Evolutionary conservation across 139 green algal genomes (phyloP).

Genomic region (Chlamydomonas asymmetrica): DNA sequence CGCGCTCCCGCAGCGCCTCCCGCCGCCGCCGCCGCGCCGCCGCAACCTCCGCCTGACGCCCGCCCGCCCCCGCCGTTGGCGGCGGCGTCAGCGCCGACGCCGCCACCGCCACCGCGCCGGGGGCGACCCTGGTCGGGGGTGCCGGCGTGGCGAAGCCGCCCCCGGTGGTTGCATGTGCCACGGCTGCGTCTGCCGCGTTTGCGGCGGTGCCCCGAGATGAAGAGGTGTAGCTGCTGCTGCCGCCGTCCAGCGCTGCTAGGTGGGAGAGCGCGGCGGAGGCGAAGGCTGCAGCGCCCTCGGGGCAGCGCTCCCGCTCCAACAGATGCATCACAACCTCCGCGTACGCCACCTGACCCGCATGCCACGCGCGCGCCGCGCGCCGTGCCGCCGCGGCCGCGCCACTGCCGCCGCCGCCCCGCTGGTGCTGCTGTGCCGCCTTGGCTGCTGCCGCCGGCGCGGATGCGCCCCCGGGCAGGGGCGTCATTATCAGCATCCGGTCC

Average conservation of each 20-base stretch:
- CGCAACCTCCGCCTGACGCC: background rate
- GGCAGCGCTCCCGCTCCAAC: constrained; percentile 47
- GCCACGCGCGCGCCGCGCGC: constrained; percentile 31
- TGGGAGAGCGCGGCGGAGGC: constrained; percentile 39
- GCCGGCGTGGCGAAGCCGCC: too few species aligned
- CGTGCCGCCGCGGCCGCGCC: background rate
- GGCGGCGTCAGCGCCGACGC: constrained; percentile 9
- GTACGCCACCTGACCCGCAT: constrained; percentile 45
- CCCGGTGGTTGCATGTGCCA: too few species aligned
- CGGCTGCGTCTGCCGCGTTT: too few species aligned
- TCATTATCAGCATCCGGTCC: too few species aligned
- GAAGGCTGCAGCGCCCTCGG: constrained; percentile 48
- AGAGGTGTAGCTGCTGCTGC: background rate
- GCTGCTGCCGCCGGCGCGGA: background rate
- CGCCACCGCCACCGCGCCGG: too few species aligned
- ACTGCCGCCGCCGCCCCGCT: background rate
- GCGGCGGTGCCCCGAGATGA: background rate
- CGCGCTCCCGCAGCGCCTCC: background rate
- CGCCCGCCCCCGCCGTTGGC: background rate
- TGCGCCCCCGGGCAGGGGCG: background rate
- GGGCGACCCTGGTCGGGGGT: too few species aligned
- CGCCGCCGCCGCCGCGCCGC: background rate
- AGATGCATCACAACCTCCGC: constrained; percentile 50
- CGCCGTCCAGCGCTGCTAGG: constrained; percentile 9
- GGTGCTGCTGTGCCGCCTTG: background rate